Evolutionary conservation across 2,329 filamentous ascomycete species (phyloP), one percentile per base, ranked within the genome.

Genomic region (Xylariomycetidae sp.): DNA sequence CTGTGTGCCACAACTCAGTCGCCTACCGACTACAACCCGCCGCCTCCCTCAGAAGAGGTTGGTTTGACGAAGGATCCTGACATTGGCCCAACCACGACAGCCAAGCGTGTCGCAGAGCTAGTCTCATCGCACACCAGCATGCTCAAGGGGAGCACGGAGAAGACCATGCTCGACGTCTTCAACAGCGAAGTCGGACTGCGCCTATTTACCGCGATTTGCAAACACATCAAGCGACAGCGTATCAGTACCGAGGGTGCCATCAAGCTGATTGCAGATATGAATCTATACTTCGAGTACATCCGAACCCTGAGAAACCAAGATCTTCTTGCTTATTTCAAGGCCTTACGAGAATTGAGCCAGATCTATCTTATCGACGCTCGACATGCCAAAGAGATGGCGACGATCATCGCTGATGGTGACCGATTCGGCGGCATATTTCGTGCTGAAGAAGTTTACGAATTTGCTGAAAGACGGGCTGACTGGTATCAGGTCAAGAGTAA

Each of bases 81-180:
- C 38, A 69, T 69, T 27, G 50, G 88, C 0, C 83, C 90, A 1
- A 95, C 85, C 26, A 63, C 74, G 27, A 90, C 90, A 12, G 89
- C 92, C 4, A 72, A 68, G 44, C 81, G 82, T 33, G 81, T 98
- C 31, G 85, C 95, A 16, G 81, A 88, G 26, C 78, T 97, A 25
- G 85, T 97, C 11, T 82, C 82, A 15, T 83, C 83, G 12, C 92
- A 98, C 59, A 97, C 89, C 2, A 80, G 76, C 54, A 96, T 98
- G 88, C 73, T 98, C 10, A 78, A 86, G 4, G 92, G 92, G 41
- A 94, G 87, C 56, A 97, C 90, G 2, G 92, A 98, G 58, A 98
- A 98, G 69, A 90, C 87, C 42, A 94, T 95, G 73, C 80, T 98
- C 16, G 92, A 98, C 55, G 92, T 98, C 11, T 98, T 98, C 71